Base-by-base conservation (phyloP, 345 rosid species). In the Gynandropsis gynandra region DNA sequence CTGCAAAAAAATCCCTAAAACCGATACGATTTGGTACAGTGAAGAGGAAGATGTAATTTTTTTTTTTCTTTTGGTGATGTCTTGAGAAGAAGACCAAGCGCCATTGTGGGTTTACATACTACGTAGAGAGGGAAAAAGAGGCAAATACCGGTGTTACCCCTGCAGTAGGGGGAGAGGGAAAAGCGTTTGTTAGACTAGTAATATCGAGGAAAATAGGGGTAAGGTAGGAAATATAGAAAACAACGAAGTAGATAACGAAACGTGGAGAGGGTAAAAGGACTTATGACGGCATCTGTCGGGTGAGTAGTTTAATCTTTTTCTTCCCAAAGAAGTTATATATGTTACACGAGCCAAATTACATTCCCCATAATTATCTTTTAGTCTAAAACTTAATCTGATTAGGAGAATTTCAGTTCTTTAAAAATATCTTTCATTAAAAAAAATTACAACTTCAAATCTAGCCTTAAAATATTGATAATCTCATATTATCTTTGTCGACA, bases 1-100 rank as follows among this genome's bases (percentile, higher is more conserved):
- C 21, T 24, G 37, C 31, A 12, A 27, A 19, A 31, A 49, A 61
- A 51, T n/a, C 56, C 70, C 33, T 32, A 40, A 41, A 52, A 52
- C n/a, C 31, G 55, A 59, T 46, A 33, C 47, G 57, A 40, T 65
- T 52, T 52, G 70, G 70, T 53, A 59, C 58, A 66, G 70, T 59
- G 61, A 58, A 53, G 65, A 58, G 46, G 64, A 58, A 29, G 55
- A 40, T 11, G 45, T 41, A 31, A 33, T 21, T 5, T 24, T 24
- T 24, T 24, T 24, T 24, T 10, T 16, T 19, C 17, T 3, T 49
- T 39, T 4, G 1, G 6, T 6, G 12, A 1, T 27, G 18, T 32
- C 35, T n/a, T 21, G n/a, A 7, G 29, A 41, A 20, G 58, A 51
- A 10, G 12, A 6, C 14, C n/a, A n/a, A n/a, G 68, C 52, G 52